A percentile compares a stretch with the other conserved stretches of the same genome.
Evolutionary conservation across 2,329 filamentous ascomycete genomes (phyloP).

Genomic region (Scolecobasidium constrictum): DNA sequence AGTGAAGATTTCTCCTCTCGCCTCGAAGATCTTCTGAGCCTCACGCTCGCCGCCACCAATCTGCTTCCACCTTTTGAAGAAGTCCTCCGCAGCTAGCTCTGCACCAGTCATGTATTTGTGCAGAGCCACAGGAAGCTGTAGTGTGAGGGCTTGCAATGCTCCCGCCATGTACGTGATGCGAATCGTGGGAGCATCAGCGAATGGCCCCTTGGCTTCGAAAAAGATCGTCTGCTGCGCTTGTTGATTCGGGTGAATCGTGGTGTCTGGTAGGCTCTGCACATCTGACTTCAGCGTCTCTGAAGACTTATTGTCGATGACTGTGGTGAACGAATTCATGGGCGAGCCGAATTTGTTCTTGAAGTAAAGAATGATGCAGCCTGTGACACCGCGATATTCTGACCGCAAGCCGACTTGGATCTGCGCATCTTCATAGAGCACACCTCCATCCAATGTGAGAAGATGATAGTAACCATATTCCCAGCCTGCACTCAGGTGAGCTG

Average conservation of each 20-base stretch:
- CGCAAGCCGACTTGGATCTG: slow-evolving; percentile 88
- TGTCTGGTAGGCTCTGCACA: slow-evolving; percentile 79
- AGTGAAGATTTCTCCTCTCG: slow-evolving; percentile 45
- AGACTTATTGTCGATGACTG: slow-evolving; percentile 68
- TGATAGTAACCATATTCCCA: slow-evolving; percentile 88
- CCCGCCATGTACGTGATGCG: slow-evolving; percentile 91
- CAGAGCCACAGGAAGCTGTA: slow-evolving; percentile 77
- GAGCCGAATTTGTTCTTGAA: slow-evolving; percentile 90
- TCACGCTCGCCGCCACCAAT: slow-evolving; percentile 84
- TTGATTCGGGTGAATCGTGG: slow-evolving; percentile 58
- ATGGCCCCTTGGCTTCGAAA: slow-evolving; percentile 77
- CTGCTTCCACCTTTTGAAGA: slow-evolving; percentile 99
- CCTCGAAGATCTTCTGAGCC: slow-evolving; percentile 67
- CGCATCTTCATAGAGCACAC: slow-evolving; percentile 86
- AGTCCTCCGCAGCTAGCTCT: slow-evolving; percentile 77
- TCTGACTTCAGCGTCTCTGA: slow-evolving; percentile 68
- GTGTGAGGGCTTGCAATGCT: slow-evolving; percentile 79
- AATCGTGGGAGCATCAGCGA: slow-evolving; percentile 78
- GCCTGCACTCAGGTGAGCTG: slow-evolving; percentile 83
- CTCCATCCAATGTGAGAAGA: slow-evolving; percentile 68
- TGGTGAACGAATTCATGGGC: slow-evolving; percentile 82
- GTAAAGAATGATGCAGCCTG: slow-evolving; percentile 91
- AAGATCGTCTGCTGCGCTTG: slow-evolving; percentile 92
- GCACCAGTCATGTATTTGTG: slow-evolving; percentile 98
- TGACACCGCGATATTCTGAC: slow-evolving; percentile 89